Conservation (phyloP, 2,329 filamentous ascomycete species). For the Fusarium austroafricanum region DNA sequence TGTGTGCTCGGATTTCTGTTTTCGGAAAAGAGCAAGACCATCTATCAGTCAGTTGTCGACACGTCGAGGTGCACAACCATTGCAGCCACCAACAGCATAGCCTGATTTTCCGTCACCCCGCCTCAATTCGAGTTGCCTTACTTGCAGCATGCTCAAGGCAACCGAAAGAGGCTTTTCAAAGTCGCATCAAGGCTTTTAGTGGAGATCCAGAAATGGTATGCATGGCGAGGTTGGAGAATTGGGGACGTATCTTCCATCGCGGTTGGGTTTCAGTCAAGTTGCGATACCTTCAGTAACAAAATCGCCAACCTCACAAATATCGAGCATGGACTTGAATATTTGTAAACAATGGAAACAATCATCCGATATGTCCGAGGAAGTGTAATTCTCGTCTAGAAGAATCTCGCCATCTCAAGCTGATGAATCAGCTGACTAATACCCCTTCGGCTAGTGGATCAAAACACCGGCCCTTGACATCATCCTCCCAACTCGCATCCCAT, state of each 20-base stretch:
- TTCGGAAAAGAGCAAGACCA: not conserved
- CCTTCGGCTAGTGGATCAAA: slow-evolving; percentile 8
- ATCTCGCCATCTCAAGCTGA: slow-evolving; percentile 5
- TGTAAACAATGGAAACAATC: not conserved
- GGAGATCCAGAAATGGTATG: slow-evolving; percentile 5
- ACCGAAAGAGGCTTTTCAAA: not conserved
- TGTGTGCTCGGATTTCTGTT: slow-evolving; percentile 2
- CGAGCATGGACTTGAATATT: too few relatives aligned
- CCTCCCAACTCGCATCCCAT: not conserved
- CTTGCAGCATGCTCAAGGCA: not conserved
- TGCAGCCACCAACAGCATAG: slow-evolving; percentile 15
- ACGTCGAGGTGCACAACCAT: slow-evolving; percentile 11
- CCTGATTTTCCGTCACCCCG: slow-evolving; percentile 1
- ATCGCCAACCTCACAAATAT: not conserved
- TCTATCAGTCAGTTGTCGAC: not conserved
- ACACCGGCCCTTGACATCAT: slow-evolving; percentile 28
- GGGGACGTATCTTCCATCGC: not conserved
- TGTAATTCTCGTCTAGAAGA: not conserved
- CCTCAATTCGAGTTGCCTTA: slow-evolving; percentile 8
- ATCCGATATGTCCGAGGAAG: not conserved
- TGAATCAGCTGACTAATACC: slow-evolving; percentile 20
- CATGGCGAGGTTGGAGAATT: not conserved
- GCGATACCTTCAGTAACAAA: not conserved
- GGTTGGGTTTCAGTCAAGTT: not conserved
- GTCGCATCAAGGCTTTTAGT: not conserved